Evolutionary conservation across 1,139 yeast genomes (phyloP), one percentile per base, ranked within the genome.

Genomic region (Blastobotrys proliferans): DNA sequence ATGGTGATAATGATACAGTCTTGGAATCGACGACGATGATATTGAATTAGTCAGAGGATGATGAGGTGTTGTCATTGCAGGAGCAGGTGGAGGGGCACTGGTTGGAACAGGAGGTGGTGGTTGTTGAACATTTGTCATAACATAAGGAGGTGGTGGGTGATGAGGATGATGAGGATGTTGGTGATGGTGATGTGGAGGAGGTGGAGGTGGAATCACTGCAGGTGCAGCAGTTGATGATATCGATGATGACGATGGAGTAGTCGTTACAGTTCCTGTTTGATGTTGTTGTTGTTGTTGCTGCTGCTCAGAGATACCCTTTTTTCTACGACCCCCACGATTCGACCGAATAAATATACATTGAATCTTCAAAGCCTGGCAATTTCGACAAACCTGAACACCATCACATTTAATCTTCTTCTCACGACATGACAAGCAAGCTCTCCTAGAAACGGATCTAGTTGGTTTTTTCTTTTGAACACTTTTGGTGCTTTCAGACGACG

Each of bases 381-480:
- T 77, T 24, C 80, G 63, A 51, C 84, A 79, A 43, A 56, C 53
- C 31, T 60, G 60, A 29, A 61, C 60, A 6, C 83, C 83, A 50
- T 79, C 82, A 57, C 84, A 79, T 51, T 77, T 77, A 51, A 78
- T 70, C 53, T 79, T 79, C 63, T 77, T 77, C 50, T 77, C 82
- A 22, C 84, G 73, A 50, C 84, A 79, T 13, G 77, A 69, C 14
- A 79, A 63, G 55, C 84, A 79, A 0, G 84, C 83, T 35, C 80
- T 63, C 40, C 77, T 67, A 1, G 83, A 81, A 4, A 78, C 83
- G 2, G 68, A 58, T 25, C 74, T 59, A 42, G 64, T 67, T n/a
- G 53, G 43, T 19, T 43, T 43, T 20, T 27, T 37, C 6, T 31
- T 16, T 6, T 31, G 22, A 21, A 18, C n/a, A 31, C 21, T 31